phyloP scores from a whole-genome alignment of 768 basidiomycete genomes.

The Lanmaoa pseudosensibilis region DNA sequence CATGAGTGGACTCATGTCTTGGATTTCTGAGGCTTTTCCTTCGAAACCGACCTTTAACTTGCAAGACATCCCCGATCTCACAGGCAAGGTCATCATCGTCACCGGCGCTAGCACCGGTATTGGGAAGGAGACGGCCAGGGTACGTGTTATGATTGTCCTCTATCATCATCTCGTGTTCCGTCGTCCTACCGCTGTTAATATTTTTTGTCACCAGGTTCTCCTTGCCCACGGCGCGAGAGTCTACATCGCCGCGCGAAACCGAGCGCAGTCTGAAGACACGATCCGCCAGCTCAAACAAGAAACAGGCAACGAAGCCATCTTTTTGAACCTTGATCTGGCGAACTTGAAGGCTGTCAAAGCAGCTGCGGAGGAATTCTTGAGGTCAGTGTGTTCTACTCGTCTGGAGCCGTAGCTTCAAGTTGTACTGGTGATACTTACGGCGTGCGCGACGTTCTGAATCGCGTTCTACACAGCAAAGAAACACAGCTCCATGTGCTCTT shows the following conservation, averaged over 20 bases:
- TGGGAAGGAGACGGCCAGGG: slow-evolving; percentile 28
- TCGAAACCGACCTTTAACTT: slow-evolving; percentile 27
- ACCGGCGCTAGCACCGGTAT: slow-evolving; percentile 37
- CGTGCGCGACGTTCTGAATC: not conserved
- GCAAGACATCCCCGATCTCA: slow-evolving; percentile 36
- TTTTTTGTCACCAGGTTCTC: slow-evolving; percentile 17
- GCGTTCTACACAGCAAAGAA: slow-evolving; percentile 37
- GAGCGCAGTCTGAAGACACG: slow-evolving; percentile 26
- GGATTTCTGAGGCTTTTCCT: slow-evolving; percentile 17
- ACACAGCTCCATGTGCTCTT: slow-evolving; percentile 46
- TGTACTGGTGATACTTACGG: not conserved
- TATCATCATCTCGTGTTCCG: not conserved
- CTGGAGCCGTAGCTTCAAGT: not conserved
- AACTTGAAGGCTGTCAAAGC: slow-evolving; percentile 34
- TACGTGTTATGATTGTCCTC: not conserved
- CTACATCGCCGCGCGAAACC: slow-evolving; percentile 36
- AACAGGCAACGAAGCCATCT: slow-evolving; percentile 35
- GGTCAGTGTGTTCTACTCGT: slow-evolving; percentile 9
- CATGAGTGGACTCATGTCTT: slow-evolving; percentile 10
- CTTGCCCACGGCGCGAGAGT: slow-evolving; percentile 37
- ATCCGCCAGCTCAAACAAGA: slow-evolving; percentile 32
- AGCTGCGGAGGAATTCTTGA: slow-evolving; percentile 36
- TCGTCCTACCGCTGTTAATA: not conserved
- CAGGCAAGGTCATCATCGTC: slow-evolving; percentile 35
- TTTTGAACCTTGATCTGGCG: slow-evolving; percentile 39